Evolutionary conservation across 768 basidiomycete species (phyloP), one percentile per base, ranked within the genome.

Genomic region (Termitomyces sp.): DNA sequence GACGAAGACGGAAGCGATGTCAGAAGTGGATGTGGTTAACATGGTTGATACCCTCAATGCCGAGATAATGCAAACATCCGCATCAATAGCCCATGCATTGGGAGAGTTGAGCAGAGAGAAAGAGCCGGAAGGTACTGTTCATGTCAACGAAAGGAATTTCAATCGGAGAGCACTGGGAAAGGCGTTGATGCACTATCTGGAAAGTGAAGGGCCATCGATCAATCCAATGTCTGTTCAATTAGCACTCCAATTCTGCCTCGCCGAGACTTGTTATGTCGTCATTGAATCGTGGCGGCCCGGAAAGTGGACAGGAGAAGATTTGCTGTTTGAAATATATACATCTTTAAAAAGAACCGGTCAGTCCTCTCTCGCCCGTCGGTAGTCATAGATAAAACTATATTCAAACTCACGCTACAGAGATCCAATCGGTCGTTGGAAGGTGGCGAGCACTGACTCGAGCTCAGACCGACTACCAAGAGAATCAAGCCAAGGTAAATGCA

Each of bases 1-100:
- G 65, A 74, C 73, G 1, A 78, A 73, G 37, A 68, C 73, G 18
- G 81, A 82, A 52, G 60, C 62, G 0, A 69, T 77, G 56, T 77
- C 81, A 0, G 77, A 74, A 1, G 72, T 75, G 0, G 81, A 82
- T 10, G 72, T 80, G 51, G 60, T 66, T 5, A 36, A 34, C 13
- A 63, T 72, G n/a, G 61, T 62, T n/a, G 60, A 62, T 26, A 49
- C 18, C 6, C 50, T 66, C 55, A 64, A 66, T 39, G 58, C 51
- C 2, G 64, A 66, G 54, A 61, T 65, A 50, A 58, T 62, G 56
- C 65, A 66, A 57, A 48, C 58, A 2, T 58, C 65, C 1, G 65
- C 63, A n/a, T 56, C 49, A 29, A 66, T 66, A 58, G 65, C 65
- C 2, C 58, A 66, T 24, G 26, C 46, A 5, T 48, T 64, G 39